A percentile compares a stretch with the other conserved stretches of the same genome.
These are phyloP conservation scores for Malus hybrid DNA, from an alignment of 331 rosid species.

Conservation along the genomic window DNA sequence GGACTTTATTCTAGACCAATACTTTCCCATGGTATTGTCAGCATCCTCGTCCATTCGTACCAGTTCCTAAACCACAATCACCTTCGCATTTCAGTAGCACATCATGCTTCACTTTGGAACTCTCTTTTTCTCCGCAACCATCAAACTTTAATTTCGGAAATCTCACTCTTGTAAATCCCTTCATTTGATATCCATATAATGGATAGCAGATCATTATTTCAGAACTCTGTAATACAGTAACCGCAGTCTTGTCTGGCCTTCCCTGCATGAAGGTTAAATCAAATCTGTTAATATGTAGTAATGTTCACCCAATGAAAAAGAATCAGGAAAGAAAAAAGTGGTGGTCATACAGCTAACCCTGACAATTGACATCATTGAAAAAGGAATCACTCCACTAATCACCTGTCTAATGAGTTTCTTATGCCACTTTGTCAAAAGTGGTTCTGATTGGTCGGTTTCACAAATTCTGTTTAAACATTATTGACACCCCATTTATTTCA, in stretches of 20 bases:
- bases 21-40: too few relatives aligned
- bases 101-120: neutral
- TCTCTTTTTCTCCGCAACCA: neutral
- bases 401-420: neutral
- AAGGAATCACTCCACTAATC: neutral
- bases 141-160: neutral
- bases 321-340: slow-evolving; percentile 1
- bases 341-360: slow-evolving; percentile 16
- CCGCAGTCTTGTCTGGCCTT: slow-evolving; percentile 34
- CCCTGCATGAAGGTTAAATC: slow-evolving; percentile 39
- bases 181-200: slow-evolving; percentile 15
- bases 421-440: neutral
- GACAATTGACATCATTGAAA: slow-evolving; percentile 42
- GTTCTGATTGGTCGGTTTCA: too few relatives aligned
- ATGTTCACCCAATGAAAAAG: neutral
- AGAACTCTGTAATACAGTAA: slow-evolving; percentile 20
- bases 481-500: too few relatives aligned
- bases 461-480: too few relatives aligned
- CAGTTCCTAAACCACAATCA: too few relatives aligned
- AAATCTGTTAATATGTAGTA: neutral
- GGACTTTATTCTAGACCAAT: too few relatives aligned
- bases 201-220: slow-evolving; percentile 13
- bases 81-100: too few relatives aligned
- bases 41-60: too few relatives aligned
- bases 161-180: slow-evolving; percentile 27